phyloP scores from a whole-genome alignment of 768 basidiomycete genomes.

The Trametes sanguinea region DNA sequence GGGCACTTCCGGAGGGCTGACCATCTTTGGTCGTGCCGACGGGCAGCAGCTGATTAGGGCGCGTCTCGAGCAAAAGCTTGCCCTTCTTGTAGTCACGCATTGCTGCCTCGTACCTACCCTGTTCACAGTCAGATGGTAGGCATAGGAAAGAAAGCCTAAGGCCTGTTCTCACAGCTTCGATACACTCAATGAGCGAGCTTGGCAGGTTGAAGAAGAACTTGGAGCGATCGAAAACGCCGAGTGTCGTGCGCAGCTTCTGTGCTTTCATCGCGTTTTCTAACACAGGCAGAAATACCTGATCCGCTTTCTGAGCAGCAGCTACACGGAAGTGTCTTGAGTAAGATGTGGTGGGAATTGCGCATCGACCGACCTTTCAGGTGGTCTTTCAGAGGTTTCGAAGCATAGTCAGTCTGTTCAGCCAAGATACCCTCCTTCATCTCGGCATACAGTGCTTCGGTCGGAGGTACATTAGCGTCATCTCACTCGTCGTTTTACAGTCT shows the following conservation, averaged over 20 bases:
- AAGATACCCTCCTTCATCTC: constrained; percentile 94
- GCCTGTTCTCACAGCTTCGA: constrained; percentile 69
- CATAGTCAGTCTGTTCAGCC: constrained; percentile 75
- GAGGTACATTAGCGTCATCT: not conserved
- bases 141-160: not conserved
- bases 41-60: constrained; percentile 84
- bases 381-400: constrained; percentile 77
- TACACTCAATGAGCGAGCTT: constrained; percentile 81
- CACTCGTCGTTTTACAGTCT: no score
- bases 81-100: constrained; percentile 98
- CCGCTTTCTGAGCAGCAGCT: constrained; percentile 92
- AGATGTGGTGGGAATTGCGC: no score
- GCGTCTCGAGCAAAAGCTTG: constrained; percentile 83
- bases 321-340: not conserved
- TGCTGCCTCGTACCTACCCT: constrained; percentile 94
- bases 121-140: constrained; percentile 1
- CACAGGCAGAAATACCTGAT: constrained; percentile 94
- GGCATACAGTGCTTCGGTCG: constrained; percentile 68
- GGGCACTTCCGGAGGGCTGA: constrained; percentile 46
- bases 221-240: constrained; percentile 93
- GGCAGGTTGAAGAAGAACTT: constrained; percentile 99
- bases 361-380: constrained; percentile 73
- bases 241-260: constrained; percentile 86
- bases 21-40: constrained; percentile 63
- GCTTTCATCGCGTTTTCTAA: constrained; percentile 95